Percentiles rank a stretch among this genome's conserved stretches.
These are phyloP conservation scores for Groenewaldozyma sp. DNA, from an alignment of 1,139 yeast species.

Conservation along the genomic window DNA sequence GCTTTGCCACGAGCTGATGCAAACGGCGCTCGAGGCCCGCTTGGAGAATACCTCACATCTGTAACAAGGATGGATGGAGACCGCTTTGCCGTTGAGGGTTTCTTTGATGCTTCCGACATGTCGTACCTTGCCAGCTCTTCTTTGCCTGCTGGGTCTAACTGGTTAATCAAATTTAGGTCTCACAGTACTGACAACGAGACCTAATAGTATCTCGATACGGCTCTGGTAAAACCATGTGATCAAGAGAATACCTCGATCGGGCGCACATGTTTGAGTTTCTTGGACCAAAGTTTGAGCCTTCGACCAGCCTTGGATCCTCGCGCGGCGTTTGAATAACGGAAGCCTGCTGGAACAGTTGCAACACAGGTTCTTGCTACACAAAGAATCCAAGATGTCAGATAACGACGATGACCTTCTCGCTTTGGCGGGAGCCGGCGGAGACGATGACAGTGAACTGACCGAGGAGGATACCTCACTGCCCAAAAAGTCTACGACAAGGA, in stretches of 20 bases:
- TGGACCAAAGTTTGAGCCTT: too few relatives aligned
- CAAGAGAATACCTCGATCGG: too few relatives aligned
- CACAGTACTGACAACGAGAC: too few relatives aligned
- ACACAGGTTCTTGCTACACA: too few relatives aligned
- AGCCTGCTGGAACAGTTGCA: too few relatives aligned
- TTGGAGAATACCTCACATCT: constrained; percentile 58
- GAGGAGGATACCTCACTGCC: constrained; percentile 15
- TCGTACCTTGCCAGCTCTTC: too few relatives aligned
- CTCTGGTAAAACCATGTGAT: too few relatives aligned
- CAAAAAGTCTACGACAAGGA: constrained; percentile 9
- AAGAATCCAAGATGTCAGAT: constrained; percentile 22
- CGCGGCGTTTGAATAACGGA: not conserved
- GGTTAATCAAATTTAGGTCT: too few relatives aligned
- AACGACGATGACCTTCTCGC: constrained; percentile 73
- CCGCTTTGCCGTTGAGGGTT: constrained; percentile 53
- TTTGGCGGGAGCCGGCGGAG: constrained; percentile 64
- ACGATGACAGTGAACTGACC: constrained; percentile 18
- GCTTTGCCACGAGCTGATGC: constrained; percentile 25
- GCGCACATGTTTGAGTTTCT: too few relatives aligned
- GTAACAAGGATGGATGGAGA: constrained; percentile 92
- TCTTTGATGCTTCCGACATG: constrained; percentile 1
- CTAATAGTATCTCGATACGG: too few relatives aligned
- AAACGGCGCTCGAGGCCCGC: constrained; percentile 72
- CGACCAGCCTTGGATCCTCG: too few relatives aligned
- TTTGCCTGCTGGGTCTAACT: too few relatives aligned